These are phyloP conservation scores for Oidiodendron maius DNA, from an alignment of 495 filamentous ascomycete species.

Conservation along the genomic window DNA sequence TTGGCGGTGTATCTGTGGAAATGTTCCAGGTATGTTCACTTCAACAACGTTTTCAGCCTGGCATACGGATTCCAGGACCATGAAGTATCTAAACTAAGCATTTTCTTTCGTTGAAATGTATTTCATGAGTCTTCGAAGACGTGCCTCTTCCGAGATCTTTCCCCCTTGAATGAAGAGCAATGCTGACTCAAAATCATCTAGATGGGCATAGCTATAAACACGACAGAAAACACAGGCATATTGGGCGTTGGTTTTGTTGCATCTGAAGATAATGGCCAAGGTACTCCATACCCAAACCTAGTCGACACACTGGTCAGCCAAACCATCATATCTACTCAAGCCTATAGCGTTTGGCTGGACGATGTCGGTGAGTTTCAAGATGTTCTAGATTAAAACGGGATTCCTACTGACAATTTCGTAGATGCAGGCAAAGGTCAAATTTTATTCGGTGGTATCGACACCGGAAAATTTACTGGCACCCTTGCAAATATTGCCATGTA, in stretches of 20 bases:
- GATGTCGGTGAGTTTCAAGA: slow-evolving; percentile 32
- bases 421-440: slow-evolving; percentile 66
- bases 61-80: too few species aligned
- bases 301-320: slow-evolving; percentile 65
- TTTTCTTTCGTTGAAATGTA: too few species aligned
- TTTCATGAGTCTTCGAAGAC: too few species aligned
- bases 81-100: too few species aligned
- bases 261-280: slow-evolving; percentile 59
- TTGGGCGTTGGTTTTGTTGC: slow-evolving; percentile 62
- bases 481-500: slow-evolving; percentile 62
- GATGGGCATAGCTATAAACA: slow-evolving; percentile 47
- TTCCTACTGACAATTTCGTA: slow-evolving; percentile 1
- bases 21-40: too few species aligned
- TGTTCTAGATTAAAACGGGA: too few species aligned
- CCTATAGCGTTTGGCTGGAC: slow-evolving; percentile 80
- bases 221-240: background rate
- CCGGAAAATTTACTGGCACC: slow-evolving; percentile 72
- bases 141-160: too few species aligned
- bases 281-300: slow-evolving; percentile 63
- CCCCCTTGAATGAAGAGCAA: too few species aligned
- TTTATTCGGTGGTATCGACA: slow-evolving; percentile 91
- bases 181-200: too few species aligned
- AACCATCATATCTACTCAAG: slow-evolving; percentile 65
- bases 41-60: too few species aligned
- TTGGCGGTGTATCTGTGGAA: slow-evolving; percentile 59